Evolutionary conservation across 2,329 filamentous ascomycete genomes (phyloP).

Genomic region (Fonsecaea pedrosoi): DNA sequence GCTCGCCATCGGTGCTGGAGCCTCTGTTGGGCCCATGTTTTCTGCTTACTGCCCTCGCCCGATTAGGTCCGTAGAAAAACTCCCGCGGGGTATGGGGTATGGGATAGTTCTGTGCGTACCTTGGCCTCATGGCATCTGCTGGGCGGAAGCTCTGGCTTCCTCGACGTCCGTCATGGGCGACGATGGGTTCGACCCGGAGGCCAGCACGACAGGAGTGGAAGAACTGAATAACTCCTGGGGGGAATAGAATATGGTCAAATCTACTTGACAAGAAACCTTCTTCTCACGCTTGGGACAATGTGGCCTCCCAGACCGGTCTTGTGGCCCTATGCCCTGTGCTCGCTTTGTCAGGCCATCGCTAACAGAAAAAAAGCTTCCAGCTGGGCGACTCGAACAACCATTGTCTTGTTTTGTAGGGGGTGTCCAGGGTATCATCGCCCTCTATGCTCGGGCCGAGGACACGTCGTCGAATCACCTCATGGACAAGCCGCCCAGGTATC

Average conservation of each 20-base stretch:
- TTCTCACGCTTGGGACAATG: background rate
- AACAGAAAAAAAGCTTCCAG: background rate
- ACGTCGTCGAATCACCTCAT: background rate
- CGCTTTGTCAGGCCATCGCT: background rate
- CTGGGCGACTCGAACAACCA: background rate
- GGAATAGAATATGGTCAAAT: background rate
- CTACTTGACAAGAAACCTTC: background rate
- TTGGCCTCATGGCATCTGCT: background rate
- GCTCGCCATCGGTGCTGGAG: conserved; percentile 15
- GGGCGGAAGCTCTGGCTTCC: background rate
- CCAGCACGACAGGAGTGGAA: background rate
- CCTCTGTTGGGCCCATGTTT: background rate
- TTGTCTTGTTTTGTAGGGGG: background rate
- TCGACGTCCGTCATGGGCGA: background rate
- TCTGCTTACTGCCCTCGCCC: conserved; percentile 1
- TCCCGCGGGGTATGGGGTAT: background rate
- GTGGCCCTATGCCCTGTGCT: background rate
- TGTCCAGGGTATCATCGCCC: background rate
- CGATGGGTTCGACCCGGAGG: background rate
- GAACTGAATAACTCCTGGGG: background rate
- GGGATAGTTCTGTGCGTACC: background rate
- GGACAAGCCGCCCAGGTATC: background rate
- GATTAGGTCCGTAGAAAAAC: background rate
- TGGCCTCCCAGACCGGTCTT: background rate
- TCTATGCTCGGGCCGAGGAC: background rate